A percentile compares a stretch with the other conserved stretches of the same genome.
Conservation (phyloP, 192 early-diverging fungal species). For the Helicostylum pulchrum region DNA sequence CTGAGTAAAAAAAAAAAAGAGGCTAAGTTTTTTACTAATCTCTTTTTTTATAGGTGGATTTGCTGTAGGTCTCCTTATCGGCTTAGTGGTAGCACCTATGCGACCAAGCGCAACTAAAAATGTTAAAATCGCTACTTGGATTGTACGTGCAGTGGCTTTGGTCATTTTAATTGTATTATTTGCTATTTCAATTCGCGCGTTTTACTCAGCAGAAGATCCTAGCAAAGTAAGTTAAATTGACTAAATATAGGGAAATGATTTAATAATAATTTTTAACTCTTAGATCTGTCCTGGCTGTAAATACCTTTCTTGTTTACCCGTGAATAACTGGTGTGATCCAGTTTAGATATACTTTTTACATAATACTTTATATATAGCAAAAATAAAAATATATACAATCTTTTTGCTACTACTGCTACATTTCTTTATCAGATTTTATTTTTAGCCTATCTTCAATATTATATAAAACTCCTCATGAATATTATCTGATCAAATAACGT, state of each 20-base stretch:
- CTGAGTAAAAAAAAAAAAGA: not conserved
- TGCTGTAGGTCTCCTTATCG: conserved; percentile 17
- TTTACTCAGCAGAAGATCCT: conserved; percentile 46
- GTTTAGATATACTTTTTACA: too few species aligned
- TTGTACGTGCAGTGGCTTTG: conserved; percentile 37
- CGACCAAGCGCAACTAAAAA: conserved; percentile 12
- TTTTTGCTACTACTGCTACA: too few species aligned
- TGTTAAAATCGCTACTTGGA: conserved; percentile 32
- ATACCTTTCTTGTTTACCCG: conserved; percentile 52
- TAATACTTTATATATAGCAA: too few species aligned
- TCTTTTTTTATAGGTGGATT: conserved; percentile 18
- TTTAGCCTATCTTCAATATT: too few species aligned
- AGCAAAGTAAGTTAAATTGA: conserved; percentile 16
- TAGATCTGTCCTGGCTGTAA: conserved; percentile 61
- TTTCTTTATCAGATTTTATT: too few species aligned
- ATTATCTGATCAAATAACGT: too few species aligned
- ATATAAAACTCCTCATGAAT: too few species aligned
- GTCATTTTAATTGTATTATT: conserved; percentile 45
- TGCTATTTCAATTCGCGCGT: conserved; percentile 41
- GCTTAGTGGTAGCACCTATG: conserved; percentile 21
- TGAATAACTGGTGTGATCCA: conserved; percentile 51
- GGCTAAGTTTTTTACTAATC: not conserved
- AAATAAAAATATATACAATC: too few species aligned
- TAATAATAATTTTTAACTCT: not conserved
- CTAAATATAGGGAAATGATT: not conserved